Percentiles rank a stretch among this genome's conserved stretches.
Conservation (phyloP, 192 early-diverging fungal genomes). For the Mortierella alpina region DNA sequence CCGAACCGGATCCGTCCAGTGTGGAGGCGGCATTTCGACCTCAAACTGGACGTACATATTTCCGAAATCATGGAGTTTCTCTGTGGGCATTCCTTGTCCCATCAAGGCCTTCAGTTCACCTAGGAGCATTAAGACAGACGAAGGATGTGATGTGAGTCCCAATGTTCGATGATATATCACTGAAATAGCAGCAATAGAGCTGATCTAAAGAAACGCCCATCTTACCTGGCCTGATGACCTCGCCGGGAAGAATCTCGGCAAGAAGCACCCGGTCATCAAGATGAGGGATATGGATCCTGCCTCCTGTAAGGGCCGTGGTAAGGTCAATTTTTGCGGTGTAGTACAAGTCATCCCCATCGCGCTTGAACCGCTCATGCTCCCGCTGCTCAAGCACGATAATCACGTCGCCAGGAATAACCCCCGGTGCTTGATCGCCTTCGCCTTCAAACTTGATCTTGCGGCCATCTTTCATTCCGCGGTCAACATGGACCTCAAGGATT, state of each 20-base stretch:
- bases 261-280: slow-evolving; percentile 90
- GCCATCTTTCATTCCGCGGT: slow-evolving; percentile 96
- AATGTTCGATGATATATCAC: no score
- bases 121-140: not conserved
- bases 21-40: slow-evolving; percentile 85
- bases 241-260: slow-evolving; percentile 91
- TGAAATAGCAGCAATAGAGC: no score
- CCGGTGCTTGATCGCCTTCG: slow-evolving; percentile 95
- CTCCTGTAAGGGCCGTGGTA: slow-evolving; percentile 93
- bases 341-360: slow-evolving; percentile 90
- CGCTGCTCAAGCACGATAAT: slow-evolving; percentile 97
- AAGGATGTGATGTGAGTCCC: no score
- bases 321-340: slow-evolving; percentile 92
- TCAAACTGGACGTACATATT: slow-evolving; percentile 93
- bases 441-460: slow-evolving; percentile 94
- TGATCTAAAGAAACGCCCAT: not conserved
- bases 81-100: slow-evolving; percentile 95
- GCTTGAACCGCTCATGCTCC: slow-evolving; percentile 88
- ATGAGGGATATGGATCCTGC: slow-evolving; percentile 89
- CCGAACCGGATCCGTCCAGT: slow-evolving; percentile 77
- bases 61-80: slow-evolving; percentile 86
- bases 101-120: slow-evolving; percentile 82
- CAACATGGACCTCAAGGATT: slow-evolving; percentile 96
- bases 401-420: slow-evolving; percentile 93
- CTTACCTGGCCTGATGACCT: slow-evolving; percentile 89